Conservation (phyloP, 2,329 filamentous ascomycete genomes). For the Arthrobotrys musiformis region DNA sequence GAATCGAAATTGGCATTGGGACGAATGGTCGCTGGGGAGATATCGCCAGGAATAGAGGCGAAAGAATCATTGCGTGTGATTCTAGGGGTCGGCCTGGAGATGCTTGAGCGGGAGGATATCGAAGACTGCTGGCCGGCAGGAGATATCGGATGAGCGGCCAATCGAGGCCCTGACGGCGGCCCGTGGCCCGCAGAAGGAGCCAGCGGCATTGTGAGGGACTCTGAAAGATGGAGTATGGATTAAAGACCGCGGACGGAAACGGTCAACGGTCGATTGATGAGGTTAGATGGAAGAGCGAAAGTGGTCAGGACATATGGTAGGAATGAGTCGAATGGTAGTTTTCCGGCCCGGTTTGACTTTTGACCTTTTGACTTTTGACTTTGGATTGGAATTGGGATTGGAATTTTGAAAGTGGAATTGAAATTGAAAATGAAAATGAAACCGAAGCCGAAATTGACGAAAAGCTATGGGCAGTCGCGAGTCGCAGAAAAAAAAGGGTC, state of each 20-base stretch:
- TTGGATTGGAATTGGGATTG: not conserved
- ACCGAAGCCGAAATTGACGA: not conserved
- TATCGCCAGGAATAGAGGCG: slow-evolving; percentile 27
- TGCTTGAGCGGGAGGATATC: slow-evolving; percentile 23
- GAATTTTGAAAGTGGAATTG: not conserved
- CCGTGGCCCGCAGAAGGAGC: slow-evolving; percentile 27
- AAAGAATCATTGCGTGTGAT: slow-evolving; percentile 40
- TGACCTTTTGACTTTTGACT: not conserved
- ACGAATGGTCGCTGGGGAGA: slow-evolving; percentile 5
- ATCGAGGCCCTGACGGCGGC: slow-evolving; percentile 34
- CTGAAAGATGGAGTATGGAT: not conserved
- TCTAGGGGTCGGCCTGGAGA: slow-evolving; percentile 35
- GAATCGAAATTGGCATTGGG: slow-evolving; percentile 12
- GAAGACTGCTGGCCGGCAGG: slow-evolving; percentile 13
- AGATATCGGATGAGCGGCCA: slow-evolving; percentile 36
- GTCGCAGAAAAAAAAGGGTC: not conserved
- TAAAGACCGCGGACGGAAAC: slow-evolving; percentile 21
- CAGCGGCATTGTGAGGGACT: slow-evolving; percentile 42
- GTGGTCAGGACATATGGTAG: slow-evolving; percentile 20
- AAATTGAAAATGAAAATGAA: not conserved
- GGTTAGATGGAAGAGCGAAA: not conserved
- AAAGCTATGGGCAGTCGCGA: not conserved
- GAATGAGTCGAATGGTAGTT: not conserved
- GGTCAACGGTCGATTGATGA: slow-evolving; percentile 21
- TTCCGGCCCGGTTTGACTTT: not conserved